Evolutionary conservation across 1,139 yeast species (phyloP).

Genomic region (Yamadazyma jaroonii): DNA sequence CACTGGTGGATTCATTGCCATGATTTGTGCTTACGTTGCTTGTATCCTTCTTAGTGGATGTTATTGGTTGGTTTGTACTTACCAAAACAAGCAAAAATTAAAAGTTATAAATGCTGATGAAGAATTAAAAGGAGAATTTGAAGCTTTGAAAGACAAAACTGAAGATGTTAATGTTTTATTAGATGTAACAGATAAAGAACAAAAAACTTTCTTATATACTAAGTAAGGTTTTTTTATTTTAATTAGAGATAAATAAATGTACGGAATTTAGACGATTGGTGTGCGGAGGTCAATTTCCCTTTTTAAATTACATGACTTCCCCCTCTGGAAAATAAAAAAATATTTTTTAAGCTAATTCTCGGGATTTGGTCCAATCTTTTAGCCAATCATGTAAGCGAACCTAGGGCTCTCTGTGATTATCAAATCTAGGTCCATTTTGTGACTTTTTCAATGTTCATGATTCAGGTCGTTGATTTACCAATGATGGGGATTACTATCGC

Average conservation of each 20-base stretch:
- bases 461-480: no score
- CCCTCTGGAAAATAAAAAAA: no score
- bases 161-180: slow-evolving; percentile 19
- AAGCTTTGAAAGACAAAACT: slow-evolving; percentile 10
- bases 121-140: slow-evolving; percentile 11
- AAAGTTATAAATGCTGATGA: slow-evolving; percentile 10
- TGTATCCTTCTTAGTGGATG: slow-evolving; percentile 23
- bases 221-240: slow-evolving; percentile 8
- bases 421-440: no score
- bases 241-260: not conserved
- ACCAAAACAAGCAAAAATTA: slow-evolving; percentile 19
- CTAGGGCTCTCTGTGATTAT: no score
- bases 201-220: slow-evolving; percentile 23
- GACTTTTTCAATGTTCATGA: no score
- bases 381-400: no score
- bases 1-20: slow-evolving; percentile 22
- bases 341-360: no score
- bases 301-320: no score
- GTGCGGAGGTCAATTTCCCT: no score
- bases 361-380: no score
- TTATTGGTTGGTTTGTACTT: slow-evolving; percentile 25
- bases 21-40: slow-evolving; percentile 18
- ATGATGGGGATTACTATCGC: not conserved
- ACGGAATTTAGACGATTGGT: not conserved
- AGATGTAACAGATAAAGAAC: slow-evolving; percentile 27